These are phyloP conservation scores for Rubia tinctorum DNA, from an alignment of 305 asterid genomes.

Conservation along the genomic window DNA sequence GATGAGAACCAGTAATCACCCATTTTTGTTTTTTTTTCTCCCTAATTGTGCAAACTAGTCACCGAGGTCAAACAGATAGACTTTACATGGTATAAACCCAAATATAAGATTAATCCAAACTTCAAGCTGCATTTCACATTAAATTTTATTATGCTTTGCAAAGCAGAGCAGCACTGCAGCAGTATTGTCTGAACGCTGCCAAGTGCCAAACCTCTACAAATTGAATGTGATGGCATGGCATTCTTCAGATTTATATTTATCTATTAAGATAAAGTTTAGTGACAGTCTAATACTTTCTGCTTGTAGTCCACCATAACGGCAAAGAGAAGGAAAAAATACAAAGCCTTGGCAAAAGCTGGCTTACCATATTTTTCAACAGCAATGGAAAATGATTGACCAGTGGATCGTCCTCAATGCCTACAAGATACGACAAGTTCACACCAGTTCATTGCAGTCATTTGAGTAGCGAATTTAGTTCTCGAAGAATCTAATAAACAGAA, in stretches of 20 bases:
- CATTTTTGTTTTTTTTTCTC: not conserved
- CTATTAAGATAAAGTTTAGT: not conserved
- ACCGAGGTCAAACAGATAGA: not conserved
- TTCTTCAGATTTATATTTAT: not conserved
- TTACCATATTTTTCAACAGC: constrained; percentile 17
- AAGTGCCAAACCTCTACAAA: not conserved
- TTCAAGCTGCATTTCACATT: not conserved
- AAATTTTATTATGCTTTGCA: not conserved
- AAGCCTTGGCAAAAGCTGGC: not conserved
- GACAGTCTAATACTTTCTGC: not conserved
- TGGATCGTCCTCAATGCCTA: constrained; percentile 12
- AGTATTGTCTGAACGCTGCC: not conserved
- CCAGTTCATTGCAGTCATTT: not conserved
- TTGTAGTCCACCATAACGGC: not conserved
- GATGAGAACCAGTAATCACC: not conserved
- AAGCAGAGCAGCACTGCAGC: not conserved
- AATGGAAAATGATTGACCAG: not conserved
- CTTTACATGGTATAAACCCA: not conserved
- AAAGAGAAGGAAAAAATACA: not conserved
- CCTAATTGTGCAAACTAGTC: not conserved
- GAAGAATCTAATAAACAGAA: not conserved
- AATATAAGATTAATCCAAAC: not conserved
- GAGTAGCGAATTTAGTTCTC: not conserved
- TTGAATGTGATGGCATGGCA: not conserved
- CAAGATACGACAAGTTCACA: not conserved